Conservation (phyloP, 2,329 filamentous ascomycete species). For the Phialophora tarda region DNA sequence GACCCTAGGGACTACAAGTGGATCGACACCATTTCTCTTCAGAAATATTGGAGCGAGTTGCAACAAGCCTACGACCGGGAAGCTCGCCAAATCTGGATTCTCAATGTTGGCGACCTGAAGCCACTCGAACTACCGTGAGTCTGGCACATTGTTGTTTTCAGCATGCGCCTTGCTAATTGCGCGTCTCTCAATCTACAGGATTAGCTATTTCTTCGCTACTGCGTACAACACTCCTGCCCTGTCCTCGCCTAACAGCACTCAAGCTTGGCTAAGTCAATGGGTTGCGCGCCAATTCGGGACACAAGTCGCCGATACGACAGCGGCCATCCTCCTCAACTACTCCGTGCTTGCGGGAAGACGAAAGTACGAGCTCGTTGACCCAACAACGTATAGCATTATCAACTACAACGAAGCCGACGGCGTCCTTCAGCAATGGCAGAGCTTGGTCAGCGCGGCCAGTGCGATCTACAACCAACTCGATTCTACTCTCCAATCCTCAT, state of each 20-base stretch:
- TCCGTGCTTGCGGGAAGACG: slow-evolving; percentile 63
- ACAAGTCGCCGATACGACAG: slow-evolving; percentile 55
- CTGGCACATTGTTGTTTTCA: background rate
- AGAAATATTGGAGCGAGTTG: slow-evolving; percentile 71
- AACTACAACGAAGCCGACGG: slow-evolving; percentile 69
- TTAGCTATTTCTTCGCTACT: slow-evolving; percentile 70
- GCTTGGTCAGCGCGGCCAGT: slow-evolving; percentile 61
- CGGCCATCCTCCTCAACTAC: slow-evolving; percentile 61
- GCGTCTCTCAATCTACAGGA: slow-evolving; percentile 39
- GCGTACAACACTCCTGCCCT: slow-evolving; percentile 67
- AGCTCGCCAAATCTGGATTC: slow-evolving; percentile 68
- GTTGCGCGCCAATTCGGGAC: slow-evolving; percentile 63
- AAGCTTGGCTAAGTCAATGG: slow-evolving; percentile 62
- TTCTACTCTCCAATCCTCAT: slow-evolving; percentile 60
- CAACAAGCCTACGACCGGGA: slow-evolving; percentile 64
- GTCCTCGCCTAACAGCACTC: slow-evolving; percentile 59
- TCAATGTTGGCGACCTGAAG: slow-evolving; percentile 72
- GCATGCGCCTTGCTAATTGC: background rate
- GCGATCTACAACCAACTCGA: slow-evolving; percentile 62
- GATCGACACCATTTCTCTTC: slow-evolving; percentile 70
- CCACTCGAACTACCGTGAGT: slow-evolving; percentile 63
- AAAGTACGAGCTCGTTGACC: slow-evolving; percentile 68
- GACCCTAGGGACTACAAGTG: slow-evolving; percentile 65
- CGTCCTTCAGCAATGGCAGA: slow-evolving; percentile 62
- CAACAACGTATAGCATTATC: slow-evolving; percentile 63